Evolutionary conservation across 2,329 filamentous ascomycete genomes (phyloP).

Genomic region (Aspergillus novoparasiticus): DNA sequence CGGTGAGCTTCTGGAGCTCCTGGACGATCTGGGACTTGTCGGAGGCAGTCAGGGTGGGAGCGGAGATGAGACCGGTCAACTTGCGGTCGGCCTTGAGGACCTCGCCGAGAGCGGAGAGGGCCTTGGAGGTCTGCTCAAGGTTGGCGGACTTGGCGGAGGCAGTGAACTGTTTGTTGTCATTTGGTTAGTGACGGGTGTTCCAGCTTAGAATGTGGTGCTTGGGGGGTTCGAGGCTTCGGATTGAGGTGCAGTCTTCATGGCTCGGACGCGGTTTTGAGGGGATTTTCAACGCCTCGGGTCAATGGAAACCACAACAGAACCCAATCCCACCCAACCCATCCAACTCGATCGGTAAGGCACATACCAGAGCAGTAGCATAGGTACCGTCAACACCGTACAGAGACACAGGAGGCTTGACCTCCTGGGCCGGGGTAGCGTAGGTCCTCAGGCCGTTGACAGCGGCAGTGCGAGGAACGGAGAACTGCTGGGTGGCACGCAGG

Average conservation of each 20-base stretch:
- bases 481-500: slow-evolving; percentile 56
- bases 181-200: slow-evolving; percentile 12
- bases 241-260: neutral
- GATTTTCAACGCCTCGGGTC: slow-evolving; percentile 19
- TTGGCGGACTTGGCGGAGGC: slow-evolving; percentile 84
- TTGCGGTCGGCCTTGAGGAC: slow-evolving; percentile 82
- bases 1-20: slow-evolving; percentile 84
- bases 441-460: slow-evolving; percentile 60
- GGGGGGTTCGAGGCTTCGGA: neutral
- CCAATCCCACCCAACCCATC: neutral
- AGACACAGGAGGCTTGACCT: slow-evolving; percentile 80
- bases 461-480: slow-evolving; percentile 44
- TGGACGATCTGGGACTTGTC: slow-evolving; percentile 87
- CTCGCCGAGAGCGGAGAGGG: slow-evolving; percentile 69
- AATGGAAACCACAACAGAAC: slow-evolving; percentile 15
- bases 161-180: slow-evolving; percentile 72
- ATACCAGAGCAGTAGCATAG: slow-evolving; percentile 97
- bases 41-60: slow-evolving; percentile 73
- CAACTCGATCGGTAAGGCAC: slow-evolving; percentile 36
- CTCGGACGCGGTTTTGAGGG: slow-evolving; percentile 11
- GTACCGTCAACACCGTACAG: slow-evolving; percentile 97
- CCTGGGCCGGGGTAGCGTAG: slow-evolving; percentile 71
- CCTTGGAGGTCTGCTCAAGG: slow-evolving; percentile 83
- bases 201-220: neutral
- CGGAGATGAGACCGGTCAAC: slow-evolving; percentile 72